Evolutionary conservation across 2,329 filamentous ascomycete genomes (phyloP).

Genomic region (Fusarium phyllophilum): DNA sequence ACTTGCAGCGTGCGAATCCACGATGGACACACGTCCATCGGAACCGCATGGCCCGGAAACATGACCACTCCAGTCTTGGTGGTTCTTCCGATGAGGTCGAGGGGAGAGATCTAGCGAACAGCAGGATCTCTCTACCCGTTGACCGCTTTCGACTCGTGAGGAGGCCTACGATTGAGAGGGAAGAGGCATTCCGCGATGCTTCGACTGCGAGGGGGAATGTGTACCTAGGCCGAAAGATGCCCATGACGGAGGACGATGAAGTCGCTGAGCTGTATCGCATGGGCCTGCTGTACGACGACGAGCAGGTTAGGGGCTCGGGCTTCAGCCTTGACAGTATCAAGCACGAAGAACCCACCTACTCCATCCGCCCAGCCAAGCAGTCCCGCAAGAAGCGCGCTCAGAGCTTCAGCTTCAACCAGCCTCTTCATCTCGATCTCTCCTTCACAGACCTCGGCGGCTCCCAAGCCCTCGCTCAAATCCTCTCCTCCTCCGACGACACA

Average conservation of each 20-base stretch:
- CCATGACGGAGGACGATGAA: constrained; percentile 48
- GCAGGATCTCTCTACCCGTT: constrained; percentile 50
- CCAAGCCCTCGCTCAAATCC: constrained; percentile 51
- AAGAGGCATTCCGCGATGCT: constrained; percentile 58
- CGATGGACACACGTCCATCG: constrained; percentile 19
- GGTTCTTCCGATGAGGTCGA: constrained; percentile 44
- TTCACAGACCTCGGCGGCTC: constrained; percentile 56
- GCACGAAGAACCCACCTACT: constrained; percentile 52
- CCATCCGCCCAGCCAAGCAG: constrained; percentile 50
- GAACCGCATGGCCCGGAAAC: constrained; percentile 25
- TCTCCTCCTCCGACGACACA: constrained; percentile 39
- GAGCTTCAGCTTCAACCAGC: constrained; percentile 39
- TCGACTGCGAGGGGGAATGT: constrained; percentile 50
- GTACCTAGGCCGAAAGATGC: constrained; percentile 35
- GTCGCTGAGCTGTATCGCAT: constrained; percentile 56
- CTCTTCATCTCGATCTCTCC: constrained; percentile 53
- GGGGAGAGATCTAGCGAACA: constrained; percentile 50
- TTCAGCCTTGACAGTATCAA: constrained; percentile 55
- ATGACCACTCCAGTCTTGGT: constrained; percentile 1
- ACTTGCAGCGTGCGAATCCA: constrained; percentile 15
- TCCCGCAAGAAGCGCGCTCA: constrained; percentile 42
- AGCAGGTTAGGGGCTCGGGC: constrained; percentile 46
- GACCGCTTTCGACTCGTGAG: constrained; percentile 49
- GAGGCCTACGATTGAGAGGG: constrained; percentile 56
- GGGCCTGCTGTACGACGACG: constrained; percentile 58